Percentiles rank a stretch among this genome's conserved stretches.
Conservation (phyloP, 2,329 filamentous ascomycete species). For the Hymenoscyphus fructigenus region DNA sequence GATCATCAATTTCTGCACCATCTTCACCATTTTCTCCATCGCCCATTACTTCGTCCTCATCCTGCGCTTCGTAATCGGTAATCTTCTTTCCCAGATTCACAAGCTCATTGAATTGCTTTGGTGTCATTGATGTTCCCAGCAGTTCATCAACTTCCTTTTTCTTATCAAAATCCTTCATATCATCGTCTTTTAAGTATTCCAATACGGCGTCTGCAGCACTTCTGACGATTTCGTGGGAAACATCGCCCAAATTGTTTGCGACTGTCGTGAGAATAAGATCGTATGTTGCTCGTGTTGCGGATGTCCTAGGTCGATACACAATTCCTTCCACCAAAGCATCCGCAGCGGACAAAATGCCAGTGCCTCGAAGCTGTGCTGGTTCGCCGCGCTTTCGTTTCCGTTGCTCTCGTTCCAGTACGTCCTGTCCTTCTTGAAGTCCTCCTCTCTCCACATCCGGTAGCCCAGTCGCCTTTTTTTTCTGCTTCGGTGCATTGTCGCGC, state of each 20-base stretch:
- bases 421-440: slow-evolving; percentile 74
- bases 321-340: slow-evolving; percentile 90
- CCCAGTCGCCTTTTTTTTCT: slow-evolving; percentile 69
- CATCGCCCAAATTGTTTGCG: slow-evolving; percentile 84
- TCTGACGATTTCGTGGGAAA: slow-evolving; percentile 84
- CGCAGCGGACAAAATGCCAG: slow-evolving; percentile 77
- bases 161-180: slow-evolving; percentile 95
- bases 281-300: slow-evolving; percentile 88
- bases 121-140: slow-evolving; percentile 74
- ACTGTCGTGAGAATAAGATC: slow-evolving; percentile 92
- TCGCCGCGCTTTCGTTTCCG: slow-evolving; percentile 80
- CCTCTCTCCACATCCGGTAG: slow-evolving; percentile 73
- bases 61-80: slow-evolving; percentile 95
- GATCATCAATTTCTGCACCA: slow-evolving; percentile 82
- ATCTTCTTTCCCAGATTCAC: slow-evolving; percentile 98
- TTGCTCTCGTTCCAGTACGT: slow-evolving; percentile 80
- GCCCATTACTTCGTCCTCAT: slow-evolving; percentile 87
- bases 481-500: slow-evolving; percentile 76
- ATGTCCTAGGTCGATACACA: slow-evolving; percentile 86
- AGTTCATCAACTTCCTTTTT: slow-evolving; percentile 97
- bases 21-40: slow-evolving; percentile 64
- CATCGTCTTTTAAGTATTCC: slow-evolving; percentile 91
- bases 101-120: slow-evolving; percentile 95
- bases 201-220: slow-evolving; percentile 91
- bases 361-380: slow-evolving; percentile 65